Conservation (phyloP, 352 stramenopile species). For the Phytopythium oedochilum region DNA sequence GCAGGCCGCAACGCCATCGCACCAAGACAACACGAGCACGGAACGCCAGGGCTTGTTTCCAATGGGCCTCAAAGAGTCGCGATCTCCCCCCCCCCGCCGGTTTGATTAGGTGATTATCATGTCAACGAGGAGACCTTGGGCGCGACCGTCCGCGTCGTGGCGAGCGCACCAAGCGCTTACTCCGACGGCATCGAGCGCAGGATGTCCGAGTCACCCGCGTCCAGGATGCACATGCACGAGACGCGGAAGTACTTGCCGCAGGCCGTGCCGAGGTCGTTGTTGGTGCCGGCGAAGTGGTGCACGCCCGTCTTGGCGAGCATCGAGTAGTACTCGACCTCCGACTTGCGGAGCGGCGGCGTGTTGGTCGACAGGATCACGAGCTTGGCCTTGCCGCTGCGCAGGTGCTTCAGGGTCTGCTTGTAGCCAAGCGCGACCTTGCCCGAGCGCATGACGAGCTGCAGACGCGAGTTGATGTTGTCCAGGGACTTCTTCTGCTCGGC, state of each 20-base stretch:
- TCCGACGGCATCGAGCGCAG: conserved; percentile 72
- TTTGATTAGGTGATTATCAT: conserved; percentile 1
- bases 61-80: conserved; percentile 7
- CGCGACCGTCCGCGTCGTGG: neutral
- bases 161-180: conserved; percentile 25
- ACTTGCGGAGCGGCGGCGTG: conserved; percentile 98
- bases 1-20: too few relatives aligned
- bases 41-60: neutral
- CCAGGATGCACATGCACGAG: conserved; percentile 94
- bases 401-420: conserved; percentile 97
- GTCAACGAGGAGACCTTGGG: neutral
- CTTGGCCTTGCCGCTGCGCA: conserved; percentile 96
- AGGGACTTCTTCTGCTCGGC: conserved; percentile 94
- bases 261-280: conserved; percentile 98
- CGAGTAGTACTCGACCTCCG: conserved; percentile 99
- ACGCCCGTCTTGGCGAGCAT: conserved; percentile 99
- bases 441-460: conserved; percentile 99
- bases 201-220: conserved; percentile 99
- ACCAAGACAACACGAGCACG: neutral
- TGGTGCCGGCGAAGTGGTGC: conserved; percentile 98
- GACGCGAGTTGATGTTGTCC: conserved; percentile 99
- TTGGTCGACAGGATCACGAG: conserved; percentile 98
- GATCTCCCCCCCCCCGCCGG: conserved; percentile 1
- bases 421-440: conserved; percentile 98
- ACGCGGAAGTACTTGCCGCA: conserved; percentile 99